Base-by-base conservation (phyloP, 768 basidiomycete species). In the Trametes cubensis region DNA sequence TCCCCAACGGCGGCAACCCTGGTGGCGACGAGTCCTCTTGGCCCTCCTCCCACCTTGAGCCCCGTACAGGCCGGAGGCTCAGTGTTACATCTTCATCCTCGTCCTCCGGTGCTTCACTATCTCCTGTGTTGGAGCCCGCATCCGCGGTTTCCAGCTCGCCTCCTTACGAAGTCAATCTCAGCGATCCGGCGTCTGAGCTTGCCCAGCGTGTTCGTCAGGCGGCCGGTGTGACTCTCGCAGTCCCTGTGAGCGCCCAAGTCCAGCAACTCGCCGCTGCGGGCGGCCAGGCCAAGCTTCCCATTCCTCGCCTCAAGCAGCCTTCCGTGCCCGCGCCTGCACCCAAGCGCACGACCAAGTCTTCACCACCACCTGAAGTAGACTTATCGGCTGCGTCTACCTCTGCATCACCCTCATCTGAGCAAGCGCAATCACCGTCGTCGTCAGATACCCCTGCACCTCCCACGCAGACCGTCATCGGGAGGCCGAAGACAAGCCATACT, bases 401-500 rank as follows among this genome's bases (percentile, higher is more conserved):
- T 2, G 79, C 82, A 2, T 78, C 80, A 23, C 78, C 0, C 57
- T 67, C 15, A 70, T 75, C 40, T 10, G 60, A 46, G 41, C 63
- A 15, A 57, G 65, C 51, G 26, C 66, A 20, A 55, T 64, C 62
- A 55, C 66, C 60, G 44, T 17, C 56, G 50, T 42, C 65, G 47
- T 42, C 65, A 46, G 49, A 70, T 61, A 47, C 63, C 58, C 42
- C 63, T 30, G 49, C 63, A 25, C 55, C 64, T 15, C 68, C 67
- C 17, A 58, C 66, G 11, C 51, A 68, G 26, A 62, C 69, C 13
- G 67, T 73, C 30, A 66, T 69, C 8, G 73, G 72, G 10, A 82
- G 88, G 1, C 85, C 88, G n/a, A 94, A 94, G 76, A 94, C 92
- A 0, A 89, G 88, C 67, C 92, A 94, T 70, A 94, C 92, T 4